Conservation (phyloP, 1,139 yeast genomes). For the Spathaspora sp. region DNA sequence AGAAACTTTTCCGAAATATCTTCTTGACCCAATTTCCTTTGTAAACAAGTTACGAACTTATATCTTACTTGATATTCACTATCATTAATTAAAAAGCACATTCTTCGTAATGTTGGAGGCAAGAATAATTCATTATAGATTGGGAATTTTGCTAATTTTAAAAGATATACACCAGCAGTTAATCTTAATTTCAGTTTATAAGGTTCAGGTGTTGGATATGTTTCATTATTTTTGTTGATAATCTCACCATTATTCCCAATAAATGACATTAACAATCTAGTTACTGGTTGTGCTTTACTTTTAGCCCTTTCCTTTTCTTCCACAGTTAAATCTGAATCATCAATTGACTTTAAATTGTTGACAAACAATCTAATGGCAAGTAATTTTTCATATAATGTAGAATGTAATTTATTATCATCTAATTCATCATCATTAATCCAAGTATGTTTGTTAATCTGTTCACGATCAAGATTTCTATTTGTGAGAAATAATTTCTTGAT, state of each 20-base stretch:
- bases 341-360: slow-evolving; percentile 57
- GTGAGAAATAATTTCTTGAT: slow-evolving; percentile 61
- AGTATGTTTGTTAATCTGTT: slow-evolving; percentile 25
- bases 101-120: slow-evolving; percentile 50
- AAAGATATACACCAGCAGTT: slow-evolving; percentile 63
- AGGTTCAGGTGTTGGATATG: slow-evolving; percentile 62
- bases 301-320: slow-evolving; percentile 30
- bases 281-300: slow-evolving; percentile 54
- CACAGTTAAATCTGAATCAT: slow-evolving; percentile 24
- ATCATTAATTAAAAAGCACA: slow-evolving; percentile 68
- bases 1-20: slow-evolving; percentile 63
- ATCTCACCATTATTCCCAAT: slow-evolving; percentile 85
- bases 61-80: slow-evolving; percentile 57
- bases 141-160: slow-evolving; percentile 64
- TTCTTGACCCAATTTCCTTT: slow-evolving; percentile 51
- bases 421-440: slow-evolving; percentile 56
- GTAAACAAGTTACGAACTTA: slow-evolving; percentile 51
- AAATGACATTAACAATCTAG: slow-evolving; percentile 64
- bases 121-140: slow-evolving; percentile 53
- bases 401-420: slow-evolving; percentile 24
- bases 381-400: slow-evolving; percentile 44
- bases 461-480: slow-evolving; percentile 32
- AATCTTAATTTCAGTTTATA: slow-evolving; percentile 65
- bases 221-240: slow-evolving; percentile 44
- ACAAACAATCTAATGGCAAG: slow-evolving; percentile 60